These are phyloP conservation scores for Colletotrichum neosansevieriae DNA, from an alignment of 2,329 filamentous ascomycete genomes.

Conservation along the genomic window DNA sequence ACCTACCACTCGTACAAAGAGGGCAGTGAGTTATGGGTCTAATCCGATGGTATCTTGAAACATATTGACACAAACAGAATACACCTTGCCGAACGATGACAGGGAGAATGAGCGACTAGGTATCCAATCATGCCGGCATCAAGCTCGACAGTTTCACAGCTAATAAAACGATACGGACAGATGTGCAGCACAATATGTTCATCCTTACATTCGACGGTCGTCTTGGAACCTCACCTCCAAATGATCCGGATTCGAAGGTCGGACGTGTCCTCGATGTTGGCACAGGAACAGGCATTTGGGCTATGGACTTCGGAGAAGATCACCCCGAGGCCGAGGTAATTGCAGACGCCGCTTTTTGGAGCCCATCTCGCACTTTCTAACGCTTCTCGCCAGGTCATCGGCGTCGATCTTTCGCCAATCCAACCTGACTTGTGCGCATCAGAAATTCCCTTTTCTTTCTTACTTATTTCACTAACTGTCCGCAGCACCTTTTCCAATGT, in stretches of 20 bases:
- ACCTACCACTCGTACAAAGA: conserved; percentile 53
- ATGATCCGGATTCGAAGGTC: conserved; percentile 16
- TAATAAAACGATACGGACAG: conserved; percentile 11
- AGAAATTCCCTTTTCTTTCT: no score
- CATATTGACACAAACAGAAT: conserved; percentile 35
- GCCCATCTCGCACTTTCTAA: neutral
- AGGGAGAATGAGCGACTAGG: conserved; percentile 44
- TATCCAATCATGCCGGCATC: neutral
- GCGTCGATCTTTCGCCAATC: conserved; percentile 57
- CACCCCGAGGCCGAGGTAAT: conserved; percentile 48
- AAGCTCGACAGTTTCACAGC: no score
- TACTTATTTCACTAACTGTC: no score
- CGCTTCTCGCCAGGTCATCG: conserved; percentile 46
- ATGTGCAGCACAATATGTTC: conserved; percentile 48
- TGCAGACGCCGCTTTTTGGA: neutral
- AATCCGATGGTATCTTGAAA: neutral
- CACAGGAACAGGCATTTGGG: conserved; percentile 60
- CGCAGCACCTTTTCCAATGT: conserved; percentile 61
- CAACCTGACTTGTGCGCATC: conserved; percentile 48
- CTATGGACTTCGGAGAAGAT: conserved; percentile 56
- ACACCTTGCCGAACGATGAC: conserved; percentile 45
- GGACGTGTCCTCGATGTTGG: conserved; percentile 57
- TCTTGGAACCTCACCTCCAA: conserved; percentile 42
- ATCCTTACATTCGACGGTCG: conserved; percentile 43
- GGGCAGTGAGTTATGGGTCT: conserved; percentile 17